Evolutionary conservation across 2,329 filamentous ascomycete genomes (phyloP), one percentile per base, ranked within the genome.

Genomic region (Immersiporthe knoxdaviesiana): DNA sequence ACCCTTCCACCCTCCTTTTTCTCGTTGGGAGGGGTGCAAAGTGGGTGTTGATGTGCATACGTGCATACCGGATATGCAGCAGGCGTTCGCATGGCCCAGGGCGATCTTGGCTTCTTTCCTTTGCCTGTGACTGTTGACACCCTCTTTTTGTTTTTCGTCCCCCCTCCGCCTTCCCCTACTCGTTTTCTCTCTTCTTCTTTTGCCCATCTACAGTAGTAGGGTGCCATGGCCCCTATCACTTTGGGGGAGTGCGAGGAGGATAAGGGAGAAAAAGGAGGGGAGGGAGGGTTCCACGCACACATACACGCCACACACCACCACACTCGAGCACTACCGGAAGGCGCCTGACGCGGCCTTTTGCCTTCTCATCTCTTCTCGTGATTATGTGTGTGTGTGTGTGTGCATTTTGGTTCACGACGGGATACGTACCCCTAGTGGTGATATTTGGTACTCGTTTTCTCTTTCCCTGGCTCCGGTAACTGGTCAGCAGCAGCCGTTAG

Each of bases 1-100:
- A 35, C 16, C n/a, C 11, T 24, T 24, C 24, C 21, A 21, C 50
- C 50, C 50, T n/a, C n/a, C 50, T 7, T 16, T 12, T 16, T 12
- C 50, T 30, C 52, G 10, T 44, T 16, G 18, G 44, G 8, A 21
- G 44, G 44, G 44, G 6, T 1, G 18, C 18, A 3, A 47, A 21
- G 44, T n/a, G 44, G 21, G 18, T 47, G 44, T 27, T 27, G 52
- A 56, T 56, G 52, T 56, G 52, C 52, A 56, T 56, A 21, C 32
- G n/a, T 59, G 56, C 56, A 59, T n/a, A 37, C 37, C 56, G 30
- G 56, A 59, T 59, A 59, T 59, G 56, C 56, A 59, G 7, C 56
- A 59, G 56, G 56, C 56, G 56, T 59, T 59, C 56, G 56, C 56
- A 59, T 32, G 32, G 4, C 52, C 32, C 30, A n/a, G 32, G n/a